Conservation (phyloP, 2,329 filamentous ascomycete genomes). For the Talaromyces sp. region DNA sequence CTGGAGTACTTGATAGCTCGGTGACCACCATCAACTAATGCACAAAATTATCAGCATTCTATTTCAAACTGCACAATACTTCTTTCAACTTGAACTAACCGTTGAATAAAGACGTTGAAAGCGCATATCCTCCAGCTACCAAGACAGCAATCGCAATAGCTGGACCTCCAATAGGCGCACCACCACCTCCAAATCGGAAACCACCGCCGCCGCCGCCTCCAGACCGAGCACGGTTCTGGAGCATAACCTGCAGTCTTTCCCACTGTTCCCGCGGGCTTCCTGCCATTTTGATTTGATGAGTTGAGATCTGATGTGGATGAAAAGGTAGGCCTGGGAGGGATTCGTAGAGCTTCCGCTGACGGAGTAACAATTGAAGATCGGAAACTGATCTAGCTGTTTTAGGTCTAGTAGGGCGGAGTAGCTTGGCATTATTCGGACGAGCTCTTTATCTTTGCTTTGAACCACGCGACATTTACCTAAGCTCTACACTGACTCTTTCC, state of each 20-base stretch:
- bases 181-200: constrained; percentile 51
- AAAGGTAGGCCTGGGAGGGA: constrained; percentile 20
- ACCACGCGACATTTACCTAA: neutral
- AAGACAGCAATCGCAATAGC: constrained; percentile 55
- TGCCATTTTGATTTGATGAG: constrained; percentile 37
- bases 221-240: constrained; percentile 51
- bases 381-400: constrained; percentile 10
- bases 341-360: constrained; percentile 18
- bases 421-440: constrained; percentile 14
- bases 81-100: constrained; percentile 41
- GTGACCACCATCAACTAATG: constrained; percentile 88
- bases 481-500: neutral
- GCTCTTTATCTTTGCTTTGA: constrained; percentile 2
- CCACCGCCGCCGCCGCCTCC: constrained; percentile 52
- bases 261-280: constrained; percentile 64
- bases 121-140: constrained; percentile 39
- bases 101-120: constrained; percentile 64
- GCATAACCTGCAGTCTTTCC: constrained; percentile 61
- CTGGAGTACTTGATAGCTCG: constrained; percentile 98
- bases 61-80: neutral
- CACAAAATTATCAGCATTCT: constrained; percentile 1
- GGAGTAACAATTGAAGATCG: constrained; percentile 24
- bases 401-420: constrained; percentile 12
- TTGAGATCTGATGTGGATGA: constrained; percentile 22
- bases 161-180: constrained; percentile 51